These are phyloP conservation scores for Clitoria ternatea DNA, from an alignment of 306 rosid genomes.

Conservation along the genomic window DNA sequence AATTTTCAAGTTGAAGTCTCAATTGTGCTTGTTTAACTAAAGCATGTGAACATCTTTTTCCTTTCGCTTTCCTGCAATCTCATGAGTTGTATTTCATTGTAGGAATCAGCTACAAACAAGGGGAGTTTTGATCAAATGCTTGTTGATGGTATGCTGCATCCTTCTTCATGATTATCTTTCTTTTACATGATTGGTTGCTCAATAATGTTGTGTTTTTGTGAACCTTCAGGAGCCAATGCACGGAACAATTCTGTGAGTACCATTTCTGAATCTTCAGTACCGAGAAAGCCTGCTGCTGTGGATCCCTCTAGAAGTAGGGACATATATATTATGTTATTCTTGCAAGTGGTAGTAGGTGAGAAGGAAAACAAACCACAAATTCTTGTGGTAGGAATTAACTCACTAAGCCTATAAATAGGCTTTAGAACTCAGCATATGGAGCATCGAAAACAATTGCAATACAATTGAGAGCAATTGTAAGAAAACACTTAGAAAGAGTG, in stretches of 20 bases:
- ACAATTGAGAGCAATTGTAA: too few relatives aligned
- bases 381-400: too few relatives aligned
- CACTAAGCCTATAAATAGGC: too few relatives aligned
- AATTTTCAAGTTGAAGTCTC: background rate
- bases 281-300: conserved; percentile 58
- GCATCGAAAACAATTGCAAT: too few relatives aligned
- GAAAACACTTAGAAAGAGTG: too few relatives aligned
- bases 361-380: too few relatives aligned
- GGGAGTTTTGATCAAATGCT: conserved; percentile 88
- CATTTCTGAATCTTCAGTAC: conserved; percentile 39
- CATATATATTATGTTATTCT: too few relatives aligned
- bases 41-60: background rate
- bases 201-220: conserved; percentile 9
- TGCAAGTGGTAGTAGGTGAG: too few relatives aligned
- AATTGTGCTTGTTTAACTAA: background rate
- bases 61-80: background rate
- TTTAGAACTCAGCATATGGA: too few relatives aligned
- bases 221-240: conserved; percentile 60
- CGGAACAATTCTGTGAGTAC: conserved; percentile 43
- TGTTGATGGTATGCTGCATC: conserved; percentile 55
- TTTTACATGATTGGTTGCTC: background rate
- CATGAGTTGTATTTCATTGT: conserved; percentile 8
- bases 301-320: too few relatives aligned
- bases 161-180: background rate
- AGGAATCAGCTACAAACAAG: conserved; percentile 59